Evolutionary conservation across 768 basidiomycete genomes (phyloP).

Genomic region (Amanita inopinata): DNA sequence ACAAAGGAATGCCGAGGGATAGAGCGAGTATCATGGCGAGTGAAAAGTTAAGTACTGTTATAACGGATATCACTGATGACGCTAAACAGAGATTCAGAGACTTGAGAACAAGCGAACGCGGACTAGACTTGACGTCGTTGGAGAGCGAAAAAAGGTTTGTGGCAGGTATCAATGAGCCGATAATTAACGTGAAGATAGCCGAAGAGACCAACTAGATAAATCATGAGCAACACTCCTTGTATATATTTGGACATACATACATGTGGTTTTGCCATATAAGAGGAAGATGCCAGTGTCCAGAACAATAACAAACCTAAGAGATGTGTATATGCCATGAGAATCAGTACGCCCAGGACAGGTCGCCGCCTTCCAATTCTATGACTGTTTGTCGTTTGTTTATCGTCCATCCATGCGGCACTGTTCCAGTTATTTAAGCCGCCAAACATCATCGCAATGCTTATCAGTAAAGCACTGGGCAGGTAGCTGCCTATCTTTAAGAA

Average conservation of each 20-base stretch:
- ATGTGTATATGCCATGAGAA: conserved; percentile 50
- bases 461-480: conserved; percentile 77
- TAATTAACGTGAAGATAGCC: conserved; percentile 18
- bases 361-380: conserved; percentile 24
- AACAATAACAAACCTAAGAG: conserved; percentile 44
- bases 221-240: conserved; percentile 8
- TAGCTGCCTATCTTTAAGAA: conserved; percentile 90
- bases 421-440: conserved; percentile 71
- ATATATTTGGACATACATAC: conserved; percentile 23
- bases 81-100: conserved; percentile 73
- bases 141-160: conserved; percentile 20
- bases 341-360: conserved; percentile 43
- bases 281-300: conserved; percentile 31
- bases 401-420: conserved; percentile 44
- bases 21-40: conserved; percentile 68
- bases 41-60: conserved; percentile 87
- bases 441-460: conserved; percentile 81
- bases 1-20: conserved; percentile 56
- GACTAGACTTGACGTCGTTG: conserved; percentile 21
- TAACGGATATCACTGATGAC: conserved; percentile 78
- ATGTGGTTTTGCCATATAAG: conserved; percentile 29
- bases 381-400: conserved; percentile 14
- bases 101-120: conserved; percentile 46
- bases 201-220: conserved; percentile 21
- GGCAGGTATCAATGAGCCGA: conserved; percentile 7